Conservation (phyloP, 495 filamentous ascomycete genomes). For the Chaetomium cochliodes region DNA sequence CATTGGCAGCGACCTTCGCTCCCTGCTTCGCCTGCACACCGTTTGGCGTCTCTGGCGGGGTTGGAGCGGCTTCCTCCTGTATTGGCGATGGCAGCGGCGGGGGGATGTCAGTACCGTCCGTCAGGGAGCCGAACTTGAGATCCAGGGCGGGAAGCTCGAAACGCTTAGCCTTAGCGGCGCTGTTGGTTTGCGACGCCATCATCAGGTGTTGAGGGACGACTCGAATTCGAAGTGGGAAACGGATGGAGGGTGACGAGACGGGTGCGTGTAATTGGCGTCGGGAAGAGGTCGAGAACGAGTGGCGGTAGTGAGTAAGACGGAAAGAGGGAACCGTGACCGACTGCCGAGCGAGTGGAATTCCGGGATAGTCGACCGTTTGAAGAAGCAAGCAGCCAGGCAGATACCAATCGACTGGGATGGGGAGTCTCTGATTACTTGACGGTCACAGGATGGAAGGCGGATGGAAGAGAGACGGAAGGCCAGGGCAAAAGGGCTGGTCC, state of each 20-base stretch:
- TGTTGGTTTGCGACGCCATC: slow-evolving; percentile 34
- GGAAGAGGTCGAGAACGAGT: slow-evolving; percentile 11
- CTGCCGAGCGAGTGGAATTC: slow-evolving; percentile 10
- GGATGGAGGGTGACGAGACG: neutral
- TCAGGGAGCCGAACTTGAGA: slow-evolving; percentile 52
- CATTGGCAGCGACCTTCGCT: slow-evolving; percentile 31
- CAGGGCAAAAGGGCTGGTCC: slow-evolving; percentile 2
- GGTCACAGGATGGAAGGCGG: slow-evolving; percentile 7
- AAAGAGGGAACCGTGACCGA: slow-evolving; percentile 1
- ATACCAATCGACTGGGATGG: neutral
- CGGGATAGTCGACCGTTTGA: slow-evolving; percentile 23
- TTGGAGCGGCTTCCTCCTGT: slow-evolving; percentile 42
- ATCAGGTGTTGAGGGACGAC: neutral
- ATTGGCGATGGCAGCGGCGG: slow-evolving; percentile 53
- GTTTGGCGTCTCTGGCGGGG: slow-evolving; percentile 38
- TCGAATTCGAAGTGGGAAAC: neutral
- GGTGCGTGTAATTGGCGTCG: slow-evolving; percentile 7
- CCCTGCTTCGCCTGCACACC: slow-evolving; percentile 27
- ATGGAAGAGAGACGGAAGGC: slow-evolving; percentile 14
- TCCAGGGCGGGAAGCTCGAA: slow-evolving; percentile 56
- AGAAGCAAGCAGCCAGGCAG: neutral
- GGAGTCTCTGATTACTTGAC: neutral
- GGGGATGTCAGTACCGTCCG: slow-evolving; percentile 58
- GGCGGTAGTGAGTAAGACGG: neutral
- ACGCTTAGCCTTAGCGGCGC: slow-evolving; percentile 35